Evolutionary conservation across 495 filamentous ascomycete species (phyloP), one percentile per base, ranked within the genome.

Genomic region (Poronia punctata): DNA sequence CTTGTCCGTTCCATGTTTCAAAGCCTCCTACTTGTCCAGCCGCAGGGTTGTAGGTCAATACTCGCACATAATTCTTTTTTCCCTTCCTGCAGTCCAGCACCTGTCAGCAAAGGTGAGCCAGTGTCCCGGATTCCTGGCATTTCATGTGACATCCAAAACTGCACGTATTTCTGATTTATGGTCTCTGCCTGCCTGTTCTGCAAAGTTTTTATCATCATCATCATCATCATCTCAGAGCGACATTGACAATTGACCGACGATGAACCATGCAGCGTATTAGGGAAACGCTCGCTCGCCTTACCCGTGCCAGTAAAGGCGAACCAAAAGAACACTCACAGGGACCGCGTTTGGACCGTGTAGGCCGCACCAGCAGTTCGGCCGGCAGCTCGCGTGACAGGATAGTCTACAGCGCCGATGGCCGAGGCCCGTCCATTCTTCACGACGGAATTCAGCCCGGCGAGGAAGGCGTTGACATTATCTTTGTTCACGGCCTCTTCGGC

Each of bases 401-500:
- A 22, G 23, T 54, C 5, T 19, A 57, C 29, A 51, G 47, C 16
- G 40, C 45, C n/a, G 50, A 59, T 26, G 53, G 50, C 7, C 47
- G 43, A 45, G 56, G 56, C 1, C 50, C 53, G 34, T 47, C 48
- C n/a, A 30, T 56, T 19, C 33, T 56, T n/a, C 51, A 40, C 31
- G 53, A 56, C 23, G 50, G 48, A 16, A 30, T 38, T n/a, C 50
- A 47, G 6, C 23, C 41, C 25, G 43, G 43, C 34, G 46, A 56
- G 12, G 53, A 59, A 7, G 53, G 56, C 4, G 26, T 53, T 15
- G 57, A 60, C 19, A 50, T 60, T 18, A 45, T 64, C 31, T 57
- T 64, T 37, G 58, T 64, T 17, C 60, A 64, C 26, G 60, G 58
- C 5, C 37, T 64, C 2, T 52, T 45, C 12, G 60, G 60, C 29